These are phyloP conservation scores for Cryptosporidium viatorum DNA, from an alignment of 169 alveolate genomes.

Conservation along the genomic window DNA sequence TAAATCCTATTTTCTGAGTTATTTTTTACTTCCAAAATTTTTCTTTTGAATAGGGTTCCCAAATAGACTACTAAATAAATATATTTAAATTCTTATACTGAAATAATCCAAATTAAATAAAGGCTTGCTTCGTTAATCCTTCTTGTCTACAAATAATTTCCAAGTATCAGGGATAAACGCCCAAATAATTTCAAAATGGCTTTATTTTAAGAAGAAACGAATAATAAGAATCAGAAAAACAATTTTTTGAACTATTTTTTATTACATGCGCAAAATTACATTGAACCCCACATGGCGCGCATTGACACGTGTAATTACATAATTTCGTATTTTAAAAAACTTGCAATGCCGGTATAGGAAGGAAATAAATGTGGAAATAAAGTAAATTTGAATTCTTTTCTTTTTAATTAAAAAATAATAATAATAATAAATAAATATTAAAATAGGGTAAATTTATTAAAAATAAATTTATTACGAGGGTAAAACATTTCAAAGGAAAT, in stretches of 20 bases:
- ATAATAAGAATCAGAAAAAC: not conserved
- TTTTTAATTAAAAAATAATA: not conserved
- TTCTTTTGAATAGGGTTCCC: not conserved
- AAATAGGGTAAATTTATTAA: not conserved
- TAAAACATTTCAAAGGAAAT: not conserved
- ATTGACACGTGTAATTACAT: conserved; percentile 27
- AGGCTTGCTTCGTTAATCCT: not conserved
- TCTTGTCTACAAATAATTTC: not conserved
- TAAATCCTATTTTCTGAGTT: not conserved
- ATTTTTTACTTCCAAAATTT: not conserved
- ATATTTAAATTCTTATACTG: not conserved
- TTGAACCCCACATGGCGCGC: conserved; percentile 74
- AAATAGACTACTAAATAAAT: not conserved
- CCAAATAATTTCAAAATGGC: not conserved
- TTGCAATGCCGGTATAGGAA: conserved; percentile 26
- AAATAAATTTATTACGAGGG: not conserved
- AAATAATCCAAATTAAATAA: not conserved
- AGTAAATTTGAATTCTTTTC: not conserved
- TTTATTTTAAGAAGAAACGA: not conserved
- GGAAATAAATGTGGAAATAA: conserved; percentile 22
- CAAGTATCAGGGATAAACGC: not conserved
- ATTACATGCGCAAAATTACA: conserved; percentile 61
- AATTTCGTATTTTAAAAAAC: conserved; percentile 1
- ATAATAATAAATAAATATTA: not conserved
- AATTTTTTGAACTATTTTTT: conserved; percentile 29